Evolutionary conservation across 2,329 filamentous ascomycete genomes (phyloP), one percentile per base, ranked within the genome.

Genomic region (Diaporthe destruens): DNA sequence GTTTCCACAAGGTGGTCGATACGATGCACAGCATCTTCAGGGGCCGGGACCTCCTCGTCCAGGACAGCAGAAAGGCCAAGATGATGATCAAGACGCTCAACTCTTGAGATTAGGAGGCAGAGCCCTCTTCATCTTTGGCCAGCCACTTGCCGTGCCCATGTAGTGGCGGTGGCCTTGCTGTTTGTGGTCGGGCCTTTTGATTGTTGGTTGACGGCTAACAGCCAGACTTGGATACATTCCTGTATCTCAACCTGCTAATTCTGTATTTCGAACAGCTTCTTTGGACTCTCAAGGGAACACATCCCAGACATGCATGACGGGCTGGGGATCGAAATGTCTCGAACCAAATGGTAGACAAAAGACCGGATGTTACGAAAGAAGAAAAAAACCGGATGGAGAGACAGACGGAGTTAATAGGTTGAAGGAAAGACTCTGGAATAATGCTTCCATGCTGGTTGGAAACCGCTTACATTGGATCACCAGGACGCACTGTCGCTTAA

Each of bases 1-100:
- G 93, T 77, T 97, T 98, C 84, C 89, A 94, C 80, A 91, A 90
- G 79, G 93, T 98, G 12, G 89, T 97, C 34, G 92, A 95, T 73
- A 92, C 93, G 3, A 86, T 98, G 77, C 88, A 92, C 76, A 86
- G 88, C 25, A 88, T 94, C 20, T 90, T 97, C 80, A 87, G 86
- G 75, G 85, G 85, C 73, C 89, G 91, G 36, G 86, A 87, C 34
- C 84, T 95, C 76, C 83, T 97, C 39, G 90, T 98, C 34, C 84
- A 88, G 49, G 93, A 94, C 78, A 87, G 87, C 75, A 84, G 82
- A 69, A 92, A 91, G 82, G 86, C 87, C 76, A 92, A 90, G 84
- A 93, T 92, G 87, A 94, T 95, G 91, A 87, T 92, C 79, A 90
- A 90, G 83, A 92, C 90, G 57, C 83, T 92, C 66, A 88, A 89